Conservation (phyloP, 2,329 filamentous ascomycete species). For the Fusarium keratoplasticum region DNA sequence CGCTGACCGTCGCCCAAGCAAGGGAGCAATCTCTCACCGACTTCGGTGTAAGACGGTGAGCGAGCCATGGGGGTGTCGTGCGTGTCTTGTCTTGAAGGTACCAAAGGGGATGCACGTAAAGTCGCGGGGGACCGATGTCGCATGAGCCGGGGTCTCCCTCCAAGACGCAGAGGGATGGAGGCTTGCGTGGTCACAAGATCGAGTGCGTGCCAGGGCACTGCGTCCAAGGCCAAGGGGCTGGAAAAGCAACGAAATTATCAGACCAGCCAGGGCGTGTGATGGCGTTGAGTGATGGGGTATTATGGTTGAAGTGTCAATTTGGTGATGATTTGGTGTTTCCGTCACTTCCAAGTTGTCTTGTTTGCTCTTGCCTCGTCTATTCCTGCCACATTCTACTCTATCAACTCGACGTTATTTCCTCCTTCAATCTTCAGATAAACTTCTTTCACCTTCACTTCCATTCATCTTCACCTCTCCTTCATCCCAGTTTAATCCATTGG, state of each 20-base stretch:
- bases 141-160: slow-evolving; percentile 35
- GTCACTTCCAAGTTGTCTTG: slow-evolving; percentile 6
- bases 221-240: slow-evolving; percentile 21
- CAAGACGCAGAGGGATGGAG: slow-evolving; percentile 41
- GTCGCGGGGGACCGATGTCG: slow-evolving; percentile 41
- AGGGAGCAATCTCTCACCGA: slow-evolving; percentile 34
- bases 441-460: neutral
- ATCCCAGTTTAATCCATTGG: neutral
- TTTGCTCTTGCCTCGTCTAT: slow-evolving; percentile 30
- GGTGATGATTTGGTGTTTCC: slow-evolving; percentile 19
- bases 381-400: neutral
- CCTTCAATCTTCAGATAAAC: neutral
- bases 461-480: neutral
- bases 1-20: slow-evolving; percentile 30
- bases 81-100: neutral
- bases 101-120: slow-evolving; percentile 20
- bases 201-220: slow-evolving; percentile 38
- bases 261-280: slow-evolving; percentile 14
- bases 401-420: neutral
- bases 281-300: neutral
- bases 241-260: slow-evolving; percentile 34
- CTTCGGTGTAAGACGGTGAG: slow-evolving; percentile 44
- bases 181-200: slow-evolving; percentile 44
- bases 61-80: neutral
- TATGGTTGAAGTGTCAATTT: neutral